phyloP scores from a whole-genome alignment of 805 yeast genomes.

The Scheffersomyces lignosus region DNA sequence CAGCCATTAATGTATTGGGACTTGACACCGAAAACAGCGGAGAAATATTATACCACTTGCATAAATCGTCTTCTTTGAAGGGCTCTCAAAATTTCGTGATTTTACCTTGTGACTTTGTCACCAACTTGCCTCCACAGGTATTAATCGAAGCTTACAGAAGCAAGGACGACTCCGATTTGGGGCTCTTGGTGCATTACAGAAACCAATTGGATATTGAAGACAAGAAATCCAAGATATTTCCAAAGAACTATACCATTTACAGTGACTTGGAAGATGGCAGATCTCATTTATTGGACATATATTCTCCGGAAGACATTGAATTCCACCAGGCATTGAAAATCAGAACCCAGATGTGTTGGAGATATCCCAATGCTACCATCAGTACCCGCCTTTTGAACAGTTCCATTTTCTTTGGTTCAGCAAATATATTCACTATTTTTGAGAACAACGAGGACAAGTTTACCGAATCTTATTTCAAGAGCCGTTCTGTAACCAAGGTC shows the following conservation, averaged over 20 bases:
- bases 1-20: constrained; percentile 22
- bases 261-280: constrained; percentile 47
- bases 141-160: constrained; percentile 81
- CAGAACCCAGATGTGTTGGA: constrained; percentile 89
- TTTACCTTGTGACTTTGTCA: constrained; percentile 90
- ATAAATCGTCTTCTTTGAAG: constrained; percentile 43
- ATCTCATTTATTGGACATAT: constrained; percentile 64
- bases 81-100: constrained; percentile 55
- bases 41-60: constrained; percentile 51
- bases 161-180: constrained; percentile 64
- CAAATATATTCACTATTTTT: constrained; percentile 53
- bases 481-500: constrained; percentile 61
- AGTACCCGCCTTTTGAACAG: constrained; percentile 77
- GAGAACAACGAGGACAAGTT: constrained; percentile 33
- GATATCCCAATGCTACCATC: constrained; percentile 73
- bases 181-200: constrained; percentile 73
- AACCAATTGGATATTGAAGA: constrained; percentile 77
- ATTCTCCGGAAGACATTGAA: constrained; percentile 67
- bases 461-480: constrained; percentile 37
- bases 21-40: constrained; percentile 59
- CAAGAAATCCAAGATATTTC: constrained; percentile 59
- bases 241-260: constrained; percentile 67
- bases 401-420: constrained; percentile 52
- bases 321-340: constrained; percentile 69
- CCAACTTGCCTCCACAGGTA: constrained; percentile 88